Evolutionary conservation across 1,139 yeast species (phyloP), one percentile per base, ranked within the genome.

Genomic region (Candida sojae): DNA sequence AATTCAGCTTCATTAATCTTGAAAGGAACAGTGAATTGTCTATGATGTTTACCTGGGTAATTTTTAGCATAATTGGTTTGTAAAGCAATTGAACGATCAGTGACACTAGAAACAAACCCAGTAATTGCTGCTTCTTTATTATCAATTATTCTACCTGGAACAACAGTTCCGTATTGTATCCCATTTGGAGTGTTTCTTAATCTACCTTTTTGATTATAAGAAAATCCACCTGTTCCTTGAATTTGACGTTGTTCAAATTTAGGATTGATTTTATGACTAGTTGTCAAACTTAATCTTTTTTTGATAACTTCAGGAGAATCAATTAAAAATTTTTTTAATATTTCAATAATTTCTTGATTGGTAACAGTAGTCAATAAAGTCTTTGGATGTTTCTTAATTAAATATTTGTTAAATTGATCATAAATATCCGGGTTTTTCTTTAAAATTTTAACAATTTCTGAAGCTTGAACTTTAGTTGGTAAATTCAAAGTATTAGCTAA

Each of bases 121-220:
- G 88, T 95, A 55, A 86, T 74, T 7, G 89, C 92, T 29, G 84
- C 85, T 45, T 75, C 77, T 50, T 78, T 72, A 42, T 71, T 68
- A 44, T 73, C 77, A 37, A 86, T 71, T 41, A 81, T 69, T 71
- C 97, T 83, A 52, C 95, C 96, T 12, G 88, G 87, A 11, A 83
- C 84, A 34, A 85, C 73, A 48, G 73, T 72, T 33, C 82, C 81
- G 49, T 80, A 74, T 47, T 77, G 71, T 36, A 85, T 70, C 43
- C 97, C 97, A 56, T 85, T 80, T 31, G 96, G 96, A 2, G 91
- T 78, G 66, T 86, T 88, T 53, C 75, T 64, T 43, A 89, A 71
- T 63, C 91, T 79, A 6, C 96, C 96, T 54, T 79, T 80, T 56
- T 86, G 78, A 44, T 77, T 77, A 60, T 89, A 90, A 2, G 89